phyloP scores from a whole-genome alignment of 1,284 basidiomycete genomes.

The Trichosporon ovoides region DNA sequence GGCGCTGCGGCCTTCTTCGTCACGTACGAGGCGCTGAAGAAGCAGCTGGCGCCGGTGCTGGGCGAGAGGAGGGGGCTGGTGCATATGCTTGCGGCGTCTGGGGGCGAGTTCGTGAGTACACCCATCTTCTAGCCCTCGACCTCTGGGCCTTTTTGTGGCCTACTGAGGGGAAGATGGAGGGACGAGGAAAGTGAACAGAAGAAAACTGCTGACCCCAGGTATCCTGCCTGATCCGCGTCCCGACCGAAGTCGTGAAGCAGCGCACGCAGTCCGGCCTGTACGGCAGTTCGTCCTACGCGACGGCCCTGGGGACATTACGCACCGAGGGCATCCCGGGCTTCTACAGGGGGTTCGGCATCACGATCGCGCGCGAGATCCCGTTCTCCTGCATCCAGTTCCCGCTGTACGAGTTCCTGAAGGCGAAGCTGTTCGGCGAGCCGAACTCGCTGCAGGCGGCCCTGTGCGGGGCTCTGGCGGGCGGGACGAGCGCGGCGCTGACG shows the following conservation, averaged over 20 bases:
- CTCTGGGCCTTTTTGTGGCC: too few relatives aligned
- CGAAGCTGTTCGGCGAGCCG: slow-evolving; percentile 51
- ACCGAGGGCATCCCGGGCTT: slow-evolving; percentile 64
- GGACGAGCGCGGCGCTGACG: slow-evolving; percentile 79
- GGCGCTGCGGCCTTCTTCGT: slow-evolving; percentile 95
- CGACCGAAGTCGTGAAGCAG: slow-evolving; percentile 89
- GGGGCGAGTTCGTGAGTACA: slow-evolving; percentile 76
- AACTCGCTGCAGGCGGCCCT: slow-evolving; percentile 80
- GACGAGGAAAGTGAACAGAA: neutral
- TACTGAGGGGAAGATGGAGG: slow-evolving; percentile 11
- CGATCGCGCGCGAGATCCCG: slow-evolving; percentile 80
- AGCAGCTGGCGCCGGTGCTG: slow-evolving; percentile 57
- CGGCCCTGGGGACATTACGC: slow-evolving; percentile 53
- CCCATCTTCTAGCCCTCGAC: too few relatives aligned
- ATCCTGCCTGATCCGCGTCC: slow-evolving; percentile 87
- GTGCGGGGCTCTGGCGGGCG: slow-evolving; percentile 88
- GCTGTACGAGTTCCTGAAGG: slow-evolving; percentile 84
- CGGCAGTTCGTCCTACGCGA: slow-evolving; percentile 37
- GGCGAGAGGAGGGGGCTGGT: slow-evolving; percentile 61
- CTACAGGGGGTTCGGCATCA: slow-evolving; percentile 73
- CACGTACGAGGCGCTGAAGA: slow-evolving; percentile 86
- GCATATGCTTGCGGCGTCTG: slow-evolving; percentile 74
- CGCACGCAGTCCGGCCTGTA: slow-evolving; percentile 70
- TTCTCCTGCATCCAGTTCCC: slow-evolving; percentile 98
- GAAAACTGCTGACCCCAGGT: slow-evolving; percentile 56